These are phyloP conservation scores for Ceratocystis alfenasii DNA, from an alignment of 2,329 filamentous ascomycete species.

Conservation along the genomic window DNA sequence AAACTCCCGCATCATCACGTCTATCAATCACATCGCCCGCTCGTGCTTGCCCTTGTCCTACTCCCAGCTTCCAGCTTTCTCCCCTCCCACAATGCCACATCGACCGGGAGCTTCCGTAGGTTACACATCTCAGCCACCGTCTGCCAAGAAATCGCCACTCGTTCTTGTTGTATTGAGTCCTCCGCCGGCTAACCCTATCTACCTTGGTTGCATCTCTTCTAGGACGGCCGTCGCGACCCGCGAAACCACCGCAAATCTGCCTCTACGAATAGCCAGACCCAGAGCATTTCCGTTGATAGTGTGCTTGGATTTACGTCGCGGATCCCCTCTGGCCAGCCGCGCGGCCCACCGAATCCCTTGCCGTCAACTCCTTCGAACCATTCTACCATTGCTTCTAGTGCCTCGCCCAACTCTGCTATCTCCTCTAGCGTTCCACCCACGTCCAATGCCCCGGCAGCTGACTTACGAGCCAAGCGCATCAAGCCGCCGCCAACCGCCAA, in stretches of 20 bases:
- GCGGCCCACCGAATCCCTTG: slow-evolving; percentile 49
- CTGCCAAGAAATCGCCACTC: background rate
- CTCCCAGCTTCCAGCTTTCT: too few relatives aligned
- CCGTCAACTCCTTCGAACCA: slow-evolving; percentile 27
- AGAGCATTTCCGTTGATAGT: slow-evolving; percentile 76
- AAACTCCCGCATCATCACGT: slow-evolving; percentile 3
- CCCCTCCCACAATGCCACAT: slow-evolving; percentile 13
- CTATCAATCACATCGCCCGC: background rate
- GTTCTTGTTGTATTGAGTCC: background rate
- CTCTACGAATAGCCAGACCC: slow-evolving; percentile 16
- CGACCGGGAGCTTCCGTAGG: slow-evolving; percentile 9
- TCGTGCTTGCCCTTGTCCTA: background rate
- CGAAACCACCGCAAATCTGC: slow-evolving; percentile 6
- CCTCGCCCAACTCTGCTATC: slow-evolving; percentile 33
- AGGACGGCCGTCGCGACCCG: slow-evolving; percentile 17
- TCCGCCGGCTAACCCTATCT: background rate
- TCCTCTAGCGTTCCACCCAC: slow-evolving; percentile 27
- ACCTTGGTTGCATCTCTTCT: background rate
- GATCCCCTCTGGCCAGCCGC: slow-evolving; percentile 85
- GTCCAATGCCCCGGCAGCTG: background rate
- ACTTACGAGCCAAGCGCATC: slow-evolving; percentile 20
- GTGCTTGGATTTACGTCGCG: slow-evolving; percentile 88
- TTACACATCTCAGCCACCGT: background rate
- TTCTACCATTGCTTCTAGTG: slow-evolving; percentile 28
- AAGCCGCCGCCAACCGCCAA: slow-evolving; percentile 18